Conservation (phyloP, 2,329 filamentous ascomycete genomes). For the Penicillium glabrum region DNA sequence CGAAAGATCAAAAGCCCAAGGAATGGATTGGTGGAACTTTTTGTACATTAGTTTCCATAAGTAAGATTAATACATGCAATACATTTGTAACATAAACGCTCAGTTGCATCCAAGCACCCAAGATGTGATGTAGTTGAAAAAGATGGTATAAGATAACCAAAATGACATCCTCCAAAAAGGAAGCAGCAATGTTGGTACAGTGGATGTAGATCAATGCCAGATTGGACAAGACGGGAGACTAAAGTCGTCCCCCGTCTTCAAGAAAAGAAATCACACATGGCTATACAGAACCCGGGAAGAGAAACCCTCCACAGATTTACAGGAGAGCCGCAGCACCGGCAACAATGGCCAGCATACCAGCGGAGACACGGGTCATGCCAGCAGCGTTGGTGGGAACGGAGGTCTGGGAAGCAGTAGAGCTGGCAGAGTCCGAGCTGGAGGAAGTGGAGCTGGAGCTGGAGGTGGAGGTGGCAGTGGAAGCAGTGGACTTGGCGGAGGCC, state of each 20-base stretch:
- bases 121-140: neutral
- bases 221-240: neutral
- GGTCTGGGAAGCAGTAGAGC: slow-evolving; percentile 15
- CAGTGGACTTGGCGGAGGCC: slow-evolving; percentile 6
- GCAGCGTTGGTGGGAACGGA: slow-evolving; percentile 26
- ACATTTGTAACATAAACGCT: neutral
- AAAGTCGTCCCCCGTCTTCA: neutral
- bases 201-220: neutral
- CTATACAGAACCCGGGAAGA: neutral
- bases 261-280: neutral
- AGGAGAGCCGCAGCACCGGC: neutral
- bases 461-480: slow-evolving; percentile 17
- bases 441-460: slow-evolving; percentile 18
- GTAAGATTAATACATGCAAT: neutral
- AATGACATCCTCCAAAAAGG: neutral
- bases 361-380: slow-evolving; percentile 1
- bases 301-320: neutral
- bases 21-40: neutral
- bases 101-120: neutral
- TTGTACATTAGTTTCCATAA: neutral
- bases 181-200: neutral
- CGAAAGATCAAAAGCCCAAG: neutral
- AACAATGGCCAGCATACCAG: neutral
- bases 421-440: slow-evolving; percentile 22
- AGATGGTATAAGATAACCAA: neutral